Base-by-base conservation (phyloP, 371 early-diverging fungal genomes). In the Smittium culicis region DNA sequence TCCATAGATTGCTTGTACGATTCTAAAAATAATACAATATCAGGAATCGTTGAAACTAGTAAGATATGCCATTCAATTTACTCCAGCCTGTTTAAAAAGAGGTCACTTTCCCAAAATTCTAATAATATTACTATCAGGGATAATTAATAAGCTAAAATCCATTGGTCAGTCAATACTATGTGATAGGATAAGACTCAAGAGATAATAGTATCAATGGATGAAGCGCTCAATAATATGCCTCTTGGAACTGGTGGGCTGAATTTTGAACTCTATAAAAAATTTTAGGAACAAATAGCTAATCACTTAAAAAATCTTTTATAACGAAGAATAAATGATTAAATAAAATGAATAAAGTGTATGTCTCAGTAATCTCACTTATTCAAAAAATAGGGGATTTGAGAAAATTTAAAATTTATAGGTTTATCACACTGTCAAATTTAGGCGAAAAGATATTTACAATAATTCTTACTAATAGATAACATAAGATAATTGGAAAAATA, bases 211-310 rank as follows among this genome's bases (percentile, higher is more conserved):
- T 34, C 20, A 16, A 69, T 69, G 16, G 29, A 31, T 1, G 17
- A n/a, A 0, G 1, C 54, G 24, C 67, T 55, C 0, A 31, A 25
- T 11, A 61, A 67, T 62, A 70, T 66, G 32, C 34, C 66, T 2
- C 59, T 66, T 1, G 70, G 67, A 2, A 66, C 70, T 0, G 70
- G 66, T 24, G 63, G 70, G 29, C 16, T 70, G 3, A 20, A 57
- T 0, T 70, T 61, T 20, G 70, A 66, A 35, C 30, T 65, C 3
- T 68, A 61, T 58, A 66, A 70, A 25, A 45, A 45, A 20, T 45
- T 45, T 45, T 45, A 45, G 20, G 20, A 45, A 45, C 5, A n/a
- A n/a, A 45, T 45, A 11, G 5, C 5, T 45, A 45, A 11, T 20
- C 45, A 45, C 45, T 45, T 45, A 45, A 20, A 45, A 45, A 45